These are phyloP conservation scores for Rhodotorula sp. DNA, from an alignment of 1,284 basidiomycete genomes.

Conservation along the genomic window DNA sequence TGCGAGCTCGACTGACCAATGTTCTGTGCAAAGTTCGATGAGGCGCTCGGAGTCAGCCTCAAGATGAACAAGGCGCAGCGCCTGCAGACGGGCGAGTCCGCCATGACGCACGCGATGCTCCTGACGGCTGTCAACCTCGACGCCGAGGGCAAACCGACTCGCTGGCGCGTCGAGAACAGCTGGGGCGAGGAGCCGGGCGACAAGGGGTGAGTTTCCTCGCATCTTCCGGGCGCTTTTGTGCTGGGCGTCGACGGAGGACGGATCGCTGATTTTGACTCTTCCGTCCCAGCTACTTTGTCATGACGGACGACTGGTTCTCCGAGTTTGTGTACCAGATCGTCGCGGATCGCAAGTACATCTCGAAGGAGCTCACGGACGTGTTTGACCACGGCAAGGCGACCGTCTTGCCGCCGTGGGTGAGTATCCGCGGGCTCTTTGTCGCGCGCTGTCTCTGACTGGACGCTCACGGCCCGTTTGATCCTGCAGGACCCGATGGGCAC, in stretches of 20 bases:
- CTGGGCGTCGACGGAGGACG: no score
- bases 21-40: slow-evolving; percentile 44
- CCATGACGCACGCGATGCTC: slow-evolving; percentile 70
- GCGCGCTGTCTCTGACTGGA: background rate
- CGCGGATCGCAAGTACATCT: slow-evolving; percentile 65
- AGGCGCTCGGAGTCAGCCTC: slow-evolving; percentile 60
- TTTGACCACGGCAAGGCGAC: slow-evolving; percentile 63
- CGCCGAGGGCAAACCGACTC: slow-evolving; percentile 63
- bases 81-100: slow-evolving; percentile 72
- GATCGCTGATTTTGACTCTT: background rate
- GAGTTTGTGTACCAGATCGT: slow-evolving; percentile 86
- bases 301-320: slow-evolving; percentile 65
- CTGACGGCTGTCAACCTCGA: slow-evolving; percentile 82
- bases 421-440: background rate
- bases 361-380: slow-evolving; percentile 74
- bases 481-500: slow-evolving; percentile 41
- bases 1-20: slow-evolving; percentile 27
- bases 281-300: slow-evolving; percentile 68
- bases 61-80: slow-evolving; percentile 77
- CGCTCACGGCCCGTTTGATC: background rate
- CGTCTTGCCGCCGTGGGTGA: slow-evolving; percentile 74
- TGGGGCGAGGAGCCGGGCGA: slow-evolving; percentile 81
- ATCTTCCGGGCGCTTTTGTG: no score
- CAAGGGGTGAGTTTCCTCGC: slow-evolving; percentile 57
- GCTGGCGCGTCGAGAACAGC: slow-evolving; percentile 93